Base-by-base conservation (phyloP, 2,329 filamentous ascomycete species). In the Leptoxyphium fumago region DNA sequence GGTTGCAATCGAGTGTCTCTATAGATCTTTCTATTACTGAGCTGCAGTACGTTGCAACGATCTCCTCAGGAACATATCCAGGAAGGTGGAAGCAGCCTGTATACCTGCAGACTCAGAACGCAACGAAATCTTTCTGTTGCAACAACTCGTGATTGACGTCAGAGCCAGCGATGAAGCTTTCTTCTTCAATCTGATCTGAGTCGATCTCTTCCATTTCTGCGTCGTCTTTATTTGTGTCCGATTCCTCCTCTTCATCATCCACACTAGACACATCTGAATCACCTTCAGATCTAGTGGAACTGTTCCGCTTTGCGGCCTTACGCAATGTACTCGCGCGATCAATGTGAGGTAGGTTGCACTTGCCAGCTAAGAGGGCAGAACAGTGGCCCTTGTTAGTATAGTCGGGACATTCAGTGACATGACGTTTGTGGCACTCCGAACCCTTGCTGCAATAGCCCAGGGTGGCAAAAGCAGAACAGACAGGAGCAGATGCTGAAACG, bases 321-420 rank as follows among this genome's bases (percentile, higher is more conserved):
- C 76, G 73, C 61, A 81, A 80, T 58, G 85, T 82, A 56, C 84
- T 87, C 60, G 87, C 87, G 65, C 84, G 80, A 67, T 91, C 84
- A 61, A 89, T 78, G 66, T 98, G 91, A 47, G 79, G 82, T 44
- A 94, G 74, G 61, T 82, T 83, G 70, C 89, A 96, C 52, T 80
- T 79, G 18, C 53, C 51, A 38, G 52, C 50, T 17, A 18, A 17
- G 64, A 80, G 78, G 61, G 75, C 78, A 61, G 78, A 79, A 75
- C 91, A 98, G 49, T 72, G 70, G 56, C 89, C 89, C 48, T 77
- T 85, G 66, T 94, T 94, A 73, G 85, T 84, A 70, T 93, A 95
- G 62, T 94, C 84, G 49, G 91, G 89, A 64, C 91, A 96, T 64
- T 96, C 89, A 65, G 82, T 82, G 46, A 89, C 82, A 68, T 98